A percentile compares a stretch with the other conserved stretches of the same genome.
Conservation (phyloP, 495 filamentous ascomycete genomes). For the Trichoderma virens region DNA sequence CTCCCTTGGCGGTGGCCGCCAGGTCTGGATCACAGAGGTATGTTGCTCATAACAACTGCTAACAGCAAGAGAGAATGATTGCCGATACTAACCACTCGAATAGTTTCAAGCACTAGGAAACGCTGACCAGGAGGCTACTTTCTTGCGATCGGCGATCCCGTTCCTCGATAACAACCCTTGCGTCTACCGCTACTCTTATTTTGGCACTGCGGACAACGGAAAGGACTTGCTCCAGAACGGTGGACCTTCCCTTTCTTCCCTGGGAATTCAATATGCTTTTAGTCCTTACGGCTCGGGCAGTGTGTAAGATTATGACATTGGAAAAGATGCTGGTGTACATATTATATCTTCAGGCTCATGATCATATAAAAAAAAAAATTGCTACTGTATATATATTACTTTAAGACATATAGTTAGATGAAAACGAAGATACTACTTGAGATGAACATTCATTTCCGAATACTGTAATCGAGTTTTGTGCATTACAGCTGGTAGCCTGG, state of each 20-base stretch:
- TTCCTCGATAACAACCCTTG: constrained; percentile 13
- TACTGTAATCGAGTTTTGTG: neutral
- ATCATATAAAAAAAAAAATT: neutral
- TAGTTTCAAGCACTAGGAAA: constrained; percentile 1
- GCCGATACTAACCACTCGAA: neutral
- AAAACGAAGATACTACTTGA: neutral
- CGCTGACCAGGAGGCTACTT: constrained; percentile 11
- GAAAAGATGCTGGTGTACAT: neutral
- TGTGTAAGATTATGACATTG: neutral
- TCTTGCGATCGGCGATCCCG: constrained; percentile 12
- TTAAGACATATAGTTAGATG: neutral
- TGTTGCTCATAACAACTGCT: neutral
- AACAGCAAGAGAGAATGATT: neutral
- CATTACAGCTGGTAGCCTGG: neutral
- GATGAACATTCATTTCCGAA: neutral
- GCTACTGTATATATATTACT: neutral
- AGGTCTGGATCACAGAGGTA: constrained; percentile 15
- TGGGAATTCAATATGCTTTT: constrained; percentile 11
- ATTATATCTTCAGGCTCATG: neutral
- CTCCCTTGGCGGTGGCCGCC: constrained; percentile 5
- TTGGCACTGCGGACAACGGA: constrained; percentile 12
- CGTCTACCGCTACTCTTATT: constrained; percentile 15
- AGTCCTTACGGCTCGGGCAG: constrained; percentile 6
- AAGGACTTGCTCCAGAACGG: constrained; percentile 13
- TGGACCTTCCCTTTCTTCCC: constrained; percentile 11